A percentile compares a stretch with the other conserved stretches of the same genome.
These are phyloP conservation scores for Fagus crenata DNA, from an alignment of 306 rosid genomes.

Conservation along the genomic window DNA sequence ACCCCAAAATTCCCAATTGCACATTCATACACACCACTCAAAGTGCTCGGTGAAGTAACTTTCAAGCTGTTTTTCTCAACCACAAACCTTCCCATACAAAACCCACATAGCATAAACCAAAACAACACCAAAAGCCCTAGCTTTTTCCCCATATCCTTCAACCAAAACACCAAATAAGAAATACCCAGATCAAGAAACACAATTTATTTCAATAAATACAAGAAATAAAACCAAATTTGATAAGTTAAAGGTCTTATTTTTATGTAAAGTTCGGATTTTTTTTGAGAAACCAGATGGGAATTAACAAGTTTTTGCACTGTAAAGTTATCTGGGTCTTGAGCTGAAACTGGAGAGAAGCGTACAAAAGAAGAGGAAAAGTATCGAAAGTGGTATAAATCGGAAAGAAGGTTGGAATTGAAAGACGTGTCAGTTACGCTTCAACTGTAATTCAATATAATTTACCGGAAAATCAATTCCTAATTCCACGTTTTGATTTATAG, in stretches of 20 bases:
- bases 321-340: slow-evolving; percentile 27
- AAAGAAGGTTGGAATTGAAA: neutral
- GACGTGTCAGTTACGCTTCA: slow-evolving; percentile 36
- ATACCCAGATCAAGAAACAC: slow-evolving; percentile 25
- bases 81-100: slow-evolving; percentile 70
- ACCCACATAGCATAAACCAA: slow-evolving; percentile 55
- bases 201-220: slow-evolving; percentile 7
- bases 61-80: slow-evolving; percentile 95
- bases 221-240: neutral
- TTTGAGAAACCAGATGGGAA: slow-evolving; percentile 40
- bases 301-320: slow-evolving; percentile 15
- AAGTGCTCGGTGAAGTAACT: slow-evolving; percentile 58
- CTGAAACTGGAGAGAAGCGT: slow-evolving; percentile 29
- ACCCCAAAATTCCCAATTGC: slow-evolving; percentile 98
- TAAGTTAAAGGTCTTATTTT: neutral
- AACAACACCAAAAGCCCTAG: slow-evolving; percentile 40
- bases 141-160: slow-evolving; percentile 44
- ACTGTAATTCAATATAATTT: slow-evolving; percentile 12
- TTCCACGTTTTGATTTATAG: neutral
- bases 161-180: slow-evolving; percentile 6
- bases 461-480: neutral
- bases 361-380: slow-evolving; percentile 21
- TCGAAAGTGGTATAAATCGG: slow-evolving; percentile 16
- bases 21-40: slow-evolving; percentile 72
- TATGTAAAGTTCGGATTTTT: neutral